phyloP scores from a whole-genome alignment of 1,284 basidiomycete species.

The Schizophyllum amplum region DNA sequence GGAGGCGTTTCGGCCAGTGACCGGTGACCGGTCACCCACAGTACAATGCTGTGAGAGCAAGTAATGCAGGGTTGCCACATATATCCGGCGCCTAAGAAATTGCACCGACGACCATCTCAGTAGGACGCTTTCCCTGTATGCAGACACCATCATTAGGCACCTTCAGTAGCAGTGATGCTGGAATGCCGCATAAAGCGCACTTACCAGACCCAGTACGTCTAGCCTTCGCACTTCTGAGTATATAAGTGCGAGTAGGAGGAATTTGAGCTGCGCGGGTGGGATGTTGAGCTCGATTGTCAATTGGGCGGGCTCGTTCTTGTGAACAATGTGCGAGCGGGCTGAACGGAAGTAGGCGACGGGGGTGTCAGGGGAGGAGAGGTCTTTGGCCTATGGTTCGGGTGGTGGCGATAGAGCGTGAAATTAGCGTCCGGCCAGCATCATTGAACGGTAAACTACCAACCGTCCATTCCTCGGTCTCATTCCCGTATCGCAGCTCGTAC shows the following conservation, averaged over 20 bases:
- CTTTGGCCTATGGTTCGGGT: neutral
- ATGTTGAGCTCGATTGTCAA: neutral
- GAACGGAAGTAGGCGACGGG: neutral
- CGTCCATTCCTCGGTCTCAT: neutral
- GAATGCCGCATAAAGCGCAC: neutral
- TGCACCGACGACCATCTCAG: too few relatives aligned
- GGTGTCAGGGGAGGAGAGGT: neutral
- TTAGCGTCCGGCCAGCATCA: neutral
- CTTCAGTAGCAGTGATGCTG: too few relatives aligned
- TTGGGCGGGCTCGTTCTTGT: neutral
- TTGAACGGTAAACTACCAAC: neutral
- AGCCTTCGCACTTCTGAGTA: neutral
- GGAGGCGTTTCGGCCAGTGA: too few relatives aligned
- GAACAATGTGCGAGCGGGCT: neutral
- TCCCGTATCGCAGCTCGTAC: neutral
- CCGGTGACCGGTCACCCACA: too few relatives aligned
- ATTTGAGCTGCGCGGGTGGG: neutral
- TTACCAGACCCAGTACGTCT: neutral
- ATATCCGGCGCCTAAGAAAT: too few relatives aligned
- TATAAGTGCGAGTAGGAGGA: neutral
- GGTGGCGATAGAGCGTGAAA: neutral
- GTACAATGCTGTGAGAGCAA: too few relatives aligned
- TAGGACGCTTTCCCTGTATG: too few relatives aligned
- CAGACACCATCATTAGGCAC: too few relatives aligned
- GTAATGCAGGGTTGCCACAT: too few relatives aligned